Base-by-base conservation (phyloP, 2,329 filamentous ascomycete species). In the Microcyclosporella mali region DNA sequence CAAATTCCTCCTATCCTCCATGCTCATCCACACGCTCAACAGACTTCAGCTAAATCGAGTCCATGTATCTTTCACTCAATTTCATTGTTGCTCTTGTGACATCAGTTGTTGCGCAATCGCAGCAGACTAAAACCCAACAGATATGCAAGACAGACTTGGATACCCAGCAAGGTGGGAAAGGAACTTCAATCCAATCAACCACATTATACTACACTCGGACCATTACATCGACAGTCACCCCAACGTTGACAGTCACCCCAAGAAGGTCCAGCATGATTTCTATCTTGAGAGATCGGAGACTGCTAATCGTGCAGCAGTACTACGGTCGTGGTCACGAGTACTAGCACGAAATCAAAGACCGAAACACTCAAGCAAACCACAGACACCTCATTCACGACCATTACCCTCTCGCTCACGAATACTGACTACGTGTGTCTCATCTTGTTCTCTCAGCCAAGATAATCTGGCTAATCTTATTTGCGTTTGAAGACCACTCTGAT, bases 311-410 rank as follows among this genome's bases (percentile, higher is more conserved):
- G n/a, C 9, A 36, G 25, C 10, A 36, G 33, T 14, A 21, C 33
- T 17, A 39, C 37, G 8, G 9, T 39, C 14, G 17, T 29, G 11
- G 31, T 10, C 9, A 33, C 16, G 17, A 33, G 16, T 6, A 43
- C 41, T 3, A 27, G 33, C 12, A 28, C 29, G 3, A 25, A 27
- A 17, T 37, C 35, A 16, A 36, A 28, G 1, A 46, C 46, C 8
- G 39, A 29, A 19, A 46, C 46, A 7, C 33, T 49, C 12, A 40
- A 42, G 2, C 42, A 49, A 31, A 46, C 39, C 16, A 49, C 46
- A 11, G 31, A 37, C 36, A 46, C 43, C 4, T 49, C 46, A 8
- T 49, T 43, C 2, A 38, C 28, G 9, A 49, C 46, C 9, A 18
- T 41, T 2, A 37, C 40, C 9, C 40, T 46, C 30, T 46, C 42